phyloP scores from a whole-genome alignment of 805 yeast species.

The Pichia exigua region DNA sequence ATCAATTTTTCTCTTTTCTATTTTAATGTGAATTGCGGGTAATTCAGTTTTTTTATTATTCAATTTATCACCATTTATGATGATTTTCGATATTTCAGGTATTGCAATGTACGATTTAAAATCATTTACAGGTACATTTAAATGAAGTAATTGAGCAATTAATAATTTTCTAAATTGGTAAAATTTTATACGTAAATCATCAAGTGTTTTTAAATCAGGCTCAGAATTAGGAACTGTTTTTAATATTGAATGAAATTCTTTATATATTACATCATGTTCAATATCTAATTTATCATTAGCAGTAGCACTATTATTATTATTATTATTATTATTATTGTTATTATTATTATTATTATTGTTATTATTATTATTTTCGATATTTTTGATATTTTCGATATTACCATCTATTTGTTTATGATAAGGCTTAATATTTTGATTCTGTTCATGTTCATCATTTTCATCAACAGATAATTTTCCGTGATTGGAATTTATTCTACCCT shows the following conservation, averaged over 20 bases:
- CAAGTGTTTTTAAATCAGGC: neutral
- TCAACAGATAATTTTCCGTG: neutral
- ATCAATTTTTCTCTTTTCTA: neutral
- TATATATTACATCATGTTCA: neutral
- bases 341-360: neutral
- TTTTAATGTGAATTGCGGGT: slow-evolving; percentile 2
- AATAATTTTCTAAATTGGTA: neutral
- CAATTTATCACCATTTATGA: no score
- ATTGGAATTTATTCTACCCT: neutral
- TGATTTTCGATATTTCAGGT: neutral
- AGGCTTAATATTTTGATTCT: no score
- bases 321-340: neutral
- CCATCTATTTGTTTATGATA: no score
- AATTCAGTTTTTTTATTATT: no score
- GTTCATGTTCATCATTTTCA: neutral
- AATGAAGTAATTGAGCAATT: neutral
- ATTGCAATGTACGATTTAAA: neutral
- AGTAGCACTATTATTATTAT: no score
- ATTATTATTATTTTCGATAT: no score
- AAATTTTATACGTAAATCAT: neutral
- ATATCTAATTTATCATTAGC: no score
- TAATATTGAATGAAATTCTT: neutral
- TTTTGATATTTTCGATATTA: no score
- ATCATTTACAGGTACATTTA: neutral
- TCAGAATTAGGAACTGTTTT: neutral